phyloP scores from a whole-genome alignment of 495 filamentous ascomycete genomes.

The Poronia punctata region DNA sequence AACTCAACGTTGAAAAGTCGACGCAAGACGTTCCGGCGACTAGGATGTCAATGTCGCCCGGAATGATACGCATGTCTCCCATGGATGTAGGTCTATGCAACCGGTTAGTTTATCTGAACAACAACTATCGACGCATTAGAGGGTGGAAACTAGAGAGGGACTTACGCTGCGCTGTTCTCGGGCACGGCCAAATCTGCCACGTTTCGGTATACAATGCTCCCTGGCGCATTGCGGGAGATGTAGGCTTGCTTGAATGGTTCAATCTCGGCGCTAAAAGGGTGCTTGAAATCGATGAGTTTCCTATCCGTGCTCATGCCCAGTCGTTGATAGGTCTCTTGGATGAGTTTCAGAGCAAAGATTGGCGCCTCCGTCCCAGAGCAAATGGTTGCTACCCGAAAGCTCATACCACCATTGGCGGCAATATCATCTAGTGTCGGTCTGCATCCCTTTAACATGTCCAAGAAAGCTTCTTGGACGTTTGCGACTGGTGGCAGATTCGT shows the following conservation, averaged over 20 bases:
- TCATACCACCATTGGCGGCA: not conserved
- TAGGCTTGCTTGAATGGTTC: conserved; percentile 73
- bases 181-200: conserved; percentile 51
- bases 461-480: conserved; percentile 24
- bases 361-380: conserved; percentile 83
- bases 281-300: conserved; percentile 43
- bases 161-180: conserved; percentile 47
- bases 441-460: conserved; percentile 19
- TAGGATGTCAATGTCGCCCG: conserved; percentile 57
- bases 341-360: conserved; percentile 56
- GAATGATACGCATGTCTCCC: conserved; percentile 53
- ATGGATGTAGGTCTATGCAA: conserved; percentile 60
- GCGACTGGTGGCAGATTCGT: conserved; percentile 16
- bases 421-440: conserved; percentile 2
- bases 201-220: conserved; percentile 58
- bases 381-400: conserved; percentile 61
- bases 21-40: conserved; percentile 74
- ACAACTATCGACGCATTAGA: not conserved
- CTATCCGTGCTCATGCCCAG: conserved; percentile 10
- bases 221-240: conserved; percentile 63
- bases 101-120: conserved; percentile 8
- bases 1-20: conserved; percentile 54
- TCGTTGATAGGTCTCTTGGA: conserved; percentile 30
- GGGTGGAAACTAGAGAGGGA: conserved; percentile 11
- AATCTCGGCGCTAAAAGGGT: conserved; percentile 75